Evolutionary conservation across 2,329 filamentous ascomycete genomes (phyloP).

Genomic region (Clarireedia paspali): DNA sequence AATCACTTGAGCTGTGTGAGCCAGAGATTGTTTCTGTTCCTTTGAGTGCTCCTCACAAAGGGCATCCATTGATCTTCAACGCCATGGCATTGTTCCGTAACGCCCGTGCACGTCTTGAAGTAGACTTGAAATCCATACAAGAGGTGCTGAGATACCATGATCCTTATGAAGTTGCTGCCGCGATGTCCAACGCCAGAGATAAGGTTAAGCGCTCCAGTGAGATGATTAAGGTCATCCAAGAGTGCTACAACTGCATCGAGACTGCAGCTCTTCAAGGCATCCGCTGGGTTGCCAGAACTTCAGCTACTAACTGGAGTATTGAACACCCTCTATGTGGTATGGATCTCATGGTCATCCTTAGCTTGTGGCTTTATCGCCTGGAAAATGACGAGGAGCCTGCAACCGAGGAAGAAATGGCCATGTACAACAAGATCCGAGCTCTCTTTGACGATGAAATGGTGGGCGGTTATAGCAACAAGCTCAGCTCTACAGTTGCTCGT

Average conservation of each 20-base stretch:
- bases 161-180: conserved; percentile 90
- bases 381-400: conserved; percentile 96
- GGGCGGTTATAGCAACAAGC: conserved; percentile 69
- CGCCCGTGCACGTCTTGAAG: conserved; percentile 82
- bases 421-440: conserved; percentile 88
- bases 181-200: conserved; percentile 91
- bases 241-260: conserved; percentile 96
- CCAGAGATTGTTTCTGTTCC: conserved; percentile 83
- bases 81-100: conserved; percentile 96
- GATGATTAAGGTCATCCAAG: conserved; percentile 98
- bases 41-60: conserved; percentile 88
- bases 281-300: conserved; percentile 96
- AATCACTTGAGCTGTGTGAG: conserved; percentile 87
- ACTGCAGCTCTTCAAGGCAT: conserved; percentile 91
- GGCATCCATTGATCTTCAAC: conserved; percentile 95
- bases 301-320: conserved; percentile 97
- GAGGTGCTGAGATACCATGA: conserved; percentile 96
- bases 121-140: conserved; percentile 88
- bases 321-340: conserved; percentile 95
- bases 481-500: conserved; percentile 91
- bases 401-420: conserved; percentile 72
- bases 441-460: conserved; percentile 88
- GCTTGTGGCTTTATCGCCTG: conserved; percentile 95
- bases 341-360: conserved; percentile 96
- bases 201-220: conserved; percentile 91